phyloP scores from a whole-genome alignment of 169 alveolate genomes.

The Blepharisma undulans region DNA sequence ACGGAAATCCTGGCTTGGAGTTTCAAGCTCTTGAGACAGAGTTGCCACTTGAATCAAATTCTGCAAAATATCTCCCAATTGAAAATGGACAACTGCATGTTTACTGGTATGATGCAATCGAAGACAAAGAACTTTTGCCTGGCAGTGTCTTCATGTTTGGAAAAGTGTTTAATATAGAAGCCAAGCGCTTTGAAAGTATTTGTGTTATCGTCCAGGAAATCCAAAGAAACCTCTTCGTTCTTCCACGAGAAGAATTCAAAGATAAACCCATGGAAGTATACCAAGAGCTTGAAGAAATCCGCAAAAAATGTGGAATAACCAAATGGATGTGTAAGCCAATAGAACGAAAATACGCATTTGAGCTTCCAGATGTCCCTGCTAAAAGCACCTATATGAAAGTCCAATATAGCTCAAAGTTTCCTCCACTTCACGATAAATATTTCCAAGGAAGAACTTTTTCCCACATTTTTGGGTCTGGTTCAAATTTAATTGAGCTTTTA shows the following conservation, averaged over 20 bases:
- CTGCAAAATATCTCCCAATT: background rate
- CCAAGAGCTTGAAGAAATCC: background rate
- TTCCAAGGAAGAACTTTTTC: constrained; percentile 63
- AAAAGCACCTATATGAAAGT: constrained; percentile 58
- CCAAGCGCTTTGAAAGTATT: background rate
- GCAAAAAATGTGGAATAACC: background rate
- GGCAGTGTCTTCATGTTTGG: constrained; percentile 20
- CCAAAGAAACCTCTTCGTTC: background rate
- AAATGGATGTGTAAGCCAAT: constrained; percentile 62
- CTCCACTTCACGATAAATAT: constrained; percentile 57
- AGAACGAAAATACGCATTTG: constrained; percentile 79
- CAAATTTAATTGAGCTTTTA: constrained; percentile 74
- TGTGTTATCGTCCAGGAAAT: background rate
- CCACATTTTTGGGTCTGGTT: constrained; percentile 69
- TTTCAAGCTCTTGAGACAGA: background rate
- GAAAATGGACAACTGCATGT: background rate
- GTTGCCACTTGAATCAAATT: background rate
- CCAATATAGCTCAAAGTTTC: constrained; percentile 63
- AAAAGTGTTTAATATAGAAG: background rate
- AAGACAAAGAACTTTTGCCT: background rate
- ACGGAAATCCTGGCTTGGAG: background rate
- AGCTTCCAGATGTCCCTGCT: constrained; percentile 75
- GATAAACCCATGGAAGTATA: background rate
- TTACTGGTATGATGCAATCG: constrained; percentile 36
- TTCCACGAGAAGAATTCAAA: background rate